Base-by-base conservation (phyloP, 2,329 filamentous ascomycete species). In the Penicillium sp. region DNA sequence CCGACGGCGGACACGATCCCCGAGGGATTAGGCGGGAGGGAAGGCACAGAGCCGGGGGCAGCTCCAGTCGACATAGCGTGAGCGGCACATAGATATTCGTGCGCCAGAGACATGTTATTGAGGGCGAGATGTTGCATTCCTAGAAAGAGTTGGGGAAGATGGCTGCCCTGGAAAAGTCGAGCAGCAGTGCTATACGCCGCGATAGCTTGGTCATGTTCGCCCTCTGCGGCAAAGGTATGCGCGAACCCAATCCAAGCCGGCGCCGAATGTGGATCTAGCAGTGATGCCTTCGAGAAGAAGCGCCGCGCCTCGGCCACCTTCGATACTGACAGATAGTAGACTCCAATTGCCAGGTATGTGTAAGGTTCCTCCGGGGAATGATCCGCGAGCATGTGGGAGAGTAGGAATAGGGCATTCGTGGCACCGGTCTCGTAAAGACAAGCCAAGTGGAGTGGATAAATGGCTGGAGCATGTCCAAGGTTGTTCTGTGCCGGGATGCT, bases 171-270 rank as follows among this genome's bases (percentile, higher is more conserved):
- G 70, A 98, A 98, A 0, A 98, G 74, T 34, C 93, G 80, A 2
- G 91, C 91, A 0, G 93, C 93, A 1, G 93, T 98, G 28, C 88
- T 95, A 72, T 98, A 98, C 0, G 94, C 93, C 8, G 90, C 94
- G 55, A 98, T 96, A 42, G 93, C 93, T 71, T 98, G 93, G 67
- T 98, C 93, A 68, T 97, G 90, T 69, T 98, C 93, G 45, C 93
- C 93, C 68, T 98, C 93, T 10, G 89, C 90, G 1, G 93, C 93
- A 66, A 98, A 98, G 0, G 93, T 98, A 68, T 98, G 94, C 1
- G 93, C 93, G 64, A 98, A 98, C 1, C 94, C 93, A 57, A 98
- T 97, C 93, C 93, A 98, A 3, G 93, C 93, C 1, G 93, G 88
- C 0, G 91, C 91, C 61, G 95, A 98, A 71, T 97, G 91, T 6